Conservation (phyloP, 805 yeast species). For the Metschnikowia gruessii region DNA sequence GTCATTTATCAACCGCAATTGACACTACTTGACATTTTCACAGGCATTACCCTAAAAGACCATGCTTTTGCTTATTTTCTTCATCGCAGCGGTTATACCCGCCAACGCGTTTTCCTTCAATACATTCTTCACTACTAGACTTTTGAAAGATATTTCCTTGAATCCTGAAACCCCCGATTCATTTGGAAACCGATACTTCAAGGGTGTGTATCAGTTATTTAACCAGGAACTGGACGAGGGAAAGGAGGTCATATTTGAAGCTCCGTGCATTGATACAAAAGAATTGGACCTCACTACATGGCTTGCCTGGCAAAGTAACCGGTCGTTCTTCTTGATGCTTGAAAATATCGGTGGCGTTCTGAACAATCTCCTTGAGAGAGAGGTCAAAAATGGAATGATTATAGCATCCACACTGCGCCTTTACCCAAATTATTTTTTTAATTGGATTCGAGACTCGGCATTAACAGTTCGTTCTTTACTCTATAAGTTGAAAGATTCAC, state of each 20-base stretch:
- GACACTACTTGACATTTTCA: no score
- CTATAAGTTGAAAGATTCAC: conserved; percentile 47
- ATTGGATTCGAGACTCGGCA: conserved; percentile 91
- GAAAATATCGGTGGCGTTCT: conserved; percentile 55
- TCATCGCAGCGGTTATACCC: background rate
- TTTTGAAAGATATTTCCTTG: background rate
- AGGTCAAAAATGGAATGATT: conserved; percentile 63
- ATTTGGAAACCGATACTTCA: background rate
- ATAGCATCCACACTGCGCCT: conserved; percentile 78
- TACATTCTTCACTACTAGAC: background rate
- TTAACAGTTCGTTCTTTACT: conserved; percentile 68
- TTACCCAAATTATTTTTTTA: conserved; percentile 79
- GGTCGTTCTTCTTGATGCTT: conserved; percentile 46
- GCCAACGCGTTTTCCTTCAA: background rate
- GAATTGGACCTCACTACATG: conserved; percentile 30
- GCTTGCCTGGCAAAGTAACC: conserved; percentile 42
- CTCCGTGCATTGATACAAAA: background rate
- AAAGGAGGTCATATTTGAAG: background rate
- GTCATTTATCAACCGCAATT: background rate
- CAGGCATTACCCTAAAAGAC: no score
- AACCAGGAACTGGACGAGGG: background rate
- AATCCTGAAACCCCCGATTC: background rate
- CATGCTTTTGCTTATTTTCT: background rate
- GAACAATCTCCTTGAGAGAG: conserved; percentile 26
- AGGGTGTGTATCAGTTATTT: background rate